Evolutionary conservation across 2,329 filamentous ascomycete genomes (phyloP).

Genomic region (Hypoxylon sp.): DNA sequence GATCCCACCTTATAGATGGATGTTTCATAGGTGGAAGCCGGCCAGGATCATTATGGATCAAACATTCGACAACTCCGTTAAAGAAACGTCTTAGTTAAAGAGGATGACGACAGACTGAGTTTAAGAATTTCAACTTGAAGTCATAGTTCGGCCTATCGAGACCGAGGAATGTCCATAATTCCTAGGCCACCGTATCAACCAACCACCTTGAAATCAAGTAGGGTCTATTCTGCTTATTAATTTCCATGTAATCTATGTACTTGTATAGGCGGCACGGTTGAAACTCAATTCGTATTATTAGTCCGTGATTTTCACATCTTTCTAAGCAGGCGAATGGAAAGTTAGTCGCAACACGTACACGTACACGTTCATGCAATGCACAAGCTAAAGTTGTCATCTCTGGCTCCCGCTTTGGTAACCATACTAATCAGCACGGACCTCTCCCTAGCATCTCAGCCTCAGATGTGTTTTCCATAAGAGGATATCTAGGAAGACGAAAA

Average conservation of each 20-base stretch:
- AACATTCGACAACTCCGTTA: constrained; percentile 13
- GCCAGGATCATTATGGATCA: constrained; percentile 27
- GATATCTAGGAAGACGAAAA: constrained; percentile 2
- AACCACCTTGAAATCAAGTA: no score
- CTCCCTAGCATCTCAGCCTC: constrained; percentile 12
- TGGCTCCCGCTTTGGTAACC: constrained; percentile 21
- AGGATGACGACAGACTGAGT: constrained; percentile 21
- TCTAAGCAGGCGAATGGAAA: constrained; percentile 3
- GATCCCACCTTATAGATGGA: constrained; percentile 22
- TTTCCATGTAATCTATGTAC: no score
- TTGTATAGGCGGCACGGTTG: background rate
- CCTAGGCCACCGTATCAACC: background rate
- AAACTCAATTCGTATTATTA: background rate
- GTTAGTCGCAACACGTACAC: background rate
- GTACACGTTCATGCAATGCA: constrained; percentile 21
- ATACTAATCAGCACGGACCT: constrained; percentile 24
- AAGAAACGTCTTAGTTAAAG: constrained; percentile 16
- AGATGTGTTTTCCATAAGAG: constrained; percentile 19
- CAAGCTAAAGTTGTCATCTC: background rate
- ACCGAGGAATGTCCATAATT: background rate
- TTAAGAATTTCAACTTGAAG: constrained; percentile 19
- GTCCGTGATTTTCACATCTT: background rate
- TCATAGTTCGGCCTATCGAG: background rate
- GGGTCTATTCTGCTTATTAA: no score
- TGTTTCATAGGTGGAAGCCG: constrained; percentile 34